Conservation (phyloP, 768 basidiomycete species). For the Termitomyces sp. region DNA sequence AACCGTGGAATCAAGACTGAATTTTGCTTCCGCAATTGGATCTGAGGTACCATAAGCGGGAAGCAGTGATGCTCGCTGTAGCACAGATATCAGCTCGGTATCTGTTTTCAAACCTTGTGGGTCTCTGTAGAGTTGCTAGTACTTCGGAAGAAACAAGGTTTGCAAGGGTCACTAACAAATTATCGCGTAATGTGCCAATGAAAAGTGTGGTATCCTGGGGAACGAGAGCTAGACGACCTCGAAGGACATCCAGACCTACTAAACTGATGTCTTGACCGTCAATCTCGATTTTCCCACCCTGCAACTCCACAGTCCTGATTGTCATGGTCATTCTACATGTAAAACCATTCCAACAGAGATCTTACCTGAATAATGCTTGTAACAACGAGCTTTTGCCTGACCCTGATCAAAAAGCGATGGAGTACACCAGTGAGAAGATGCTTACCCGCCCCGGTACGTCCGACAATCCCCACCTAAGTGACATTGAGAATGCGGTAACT, state of each 20-base stretch:
- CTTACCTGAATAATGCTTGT: slow-evolving; percentile 52
- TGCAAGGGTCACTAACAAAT: slow-evolving; percentile 25
- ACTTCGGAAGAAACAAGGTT: background rate
- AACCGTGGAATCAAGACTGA: slow-evolving; percentile 58
- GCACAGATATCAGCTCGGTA: slow-evolving; percentile 56
- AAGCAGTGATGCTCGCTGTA: slow-evolving; percentile 60
- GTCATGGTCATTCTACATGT: background rate
- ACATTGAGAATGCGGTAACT: background rate
- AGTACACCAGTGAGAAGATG: background rate
- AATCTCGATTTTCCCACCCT: slow-evolving; percentile 52
- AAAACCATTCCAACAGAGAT: background rate
- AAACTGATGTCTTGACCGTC: slow-evolving; percentile 48
- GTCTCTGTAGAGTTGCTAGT: slow-evolving; percentile 35
- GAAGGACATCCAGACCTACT: slow-evolving; percentile 51
- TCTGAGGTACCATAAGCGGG: slow-evolving; percentile 44
- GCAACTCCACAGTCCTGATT: slow-evolving; percentile 55
- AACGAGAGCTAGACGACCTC: slow-evolving; percentile 58
- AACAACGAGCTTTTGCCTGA: slow-evolving; percentile 53
- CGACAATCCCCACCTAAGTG: slow-evolving; percentile 41
- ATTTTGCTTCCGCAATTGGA: slow-evolving; percentile 56
- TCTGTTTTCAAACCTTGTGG: slow-evolving; percentile 52
- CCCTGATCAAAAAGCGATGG: slow-evolving; percentile 1
- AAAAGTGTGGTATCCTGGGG: slow-evolving; percentile 61
- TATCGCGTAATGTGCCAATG: slow-evolving; percentile 40
- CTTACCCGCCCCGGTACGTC: slow-evolving; percentile 42